These are phyloP conservation scores for Eucalyptus regnans DNA, from an alignment of 345 rosid species.

Conservation along the genomic window DNA sequence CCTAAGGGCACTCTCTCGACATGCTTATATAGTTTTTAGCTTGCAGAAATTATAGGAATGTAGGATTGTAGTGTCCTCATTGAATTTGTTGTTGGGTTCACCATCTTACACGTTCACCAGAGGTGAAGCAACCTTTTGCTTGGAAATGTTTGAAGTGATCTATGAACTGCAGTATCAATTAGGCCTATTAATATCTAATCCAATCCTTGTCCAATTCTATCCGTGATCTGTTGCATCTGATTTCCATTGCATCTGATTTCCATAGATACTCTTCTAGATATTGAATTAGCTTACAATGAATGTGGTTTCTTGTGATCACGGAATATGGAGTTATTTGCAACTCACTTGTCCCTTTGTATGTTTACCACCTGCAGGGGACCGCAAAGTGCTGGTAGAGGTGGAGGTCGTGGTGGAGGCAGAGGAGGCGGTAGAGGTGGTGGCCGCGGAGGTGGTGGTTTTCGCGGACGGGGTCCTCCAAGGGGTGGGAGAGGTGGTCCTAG, in stretches of 20 bases:
- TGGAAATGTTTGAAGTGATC: not conserved
- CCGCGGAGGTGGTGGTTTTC: constrained; percentile 38
- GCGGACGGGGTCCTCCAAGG: constrained; percentile 66
- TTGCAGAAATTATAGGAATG: not conserved
- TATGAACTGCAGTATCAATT: not conserved
- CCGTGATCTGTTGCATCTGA: not conserved
- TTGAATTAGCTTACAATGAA: not conserved
- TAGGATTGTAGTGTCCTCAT: not conserved
- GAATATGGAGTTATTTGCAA: not conserved
- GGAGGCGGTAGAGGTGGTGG: constrained; percentile 20
- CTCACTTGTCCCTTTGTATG: not conserved
- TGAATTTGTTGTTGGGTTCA: not conserved
- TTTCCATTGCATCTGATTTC: not conserved
- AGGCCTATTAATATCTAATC: not conserved
- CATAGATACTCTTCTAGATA: not conserved
- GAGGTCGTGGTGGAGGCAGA: constrained; percentile 32
- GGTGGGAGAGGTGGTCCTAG: constrained; percentile 58
- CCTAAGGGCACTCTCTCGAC: not conserved
- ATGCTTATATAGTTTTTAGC: not conserved
- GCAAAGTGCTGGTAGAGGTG: constrained; percentile 20
- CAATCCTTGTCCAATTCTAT: not conserved
- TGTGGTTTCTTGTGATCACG: not conserved
- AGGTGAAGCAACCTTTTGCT: not conserved
- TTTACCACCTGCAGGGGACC: constrained; percentile 27
- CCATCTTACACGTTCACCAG: not conserved